Conservation (phyloP, 2,329 filamentous ascomycete species). For the Colletotrichum graminicola region DNA sequence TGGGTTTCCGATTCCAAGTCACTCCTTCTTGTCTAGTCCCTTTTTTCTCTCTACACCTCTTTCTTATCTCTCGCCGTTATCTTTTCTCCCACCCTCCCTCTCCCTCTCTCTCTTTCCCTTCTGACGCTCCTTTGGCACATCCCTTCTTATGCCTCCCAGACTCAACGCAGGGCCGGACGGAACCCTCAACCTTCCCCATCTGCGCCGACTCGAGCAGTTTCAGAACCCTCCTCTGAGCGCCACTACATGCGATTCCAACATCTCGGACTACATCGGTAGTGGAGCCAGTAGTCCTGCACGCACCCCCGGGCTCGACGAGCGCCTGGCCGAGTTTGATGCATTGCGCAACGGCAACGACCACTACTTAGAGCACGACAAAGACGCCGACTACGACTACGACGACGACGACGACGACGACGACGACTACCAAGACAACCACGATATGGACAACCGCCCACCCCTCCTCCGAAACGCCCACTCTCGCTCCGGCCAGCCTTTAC, state of each 20-base stretch:
- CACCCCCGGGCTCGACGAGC: constrained; percentile 35
- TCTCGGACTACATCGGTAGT: constrained; percentile 40
- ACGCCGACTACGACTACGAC: constrained; percentile 53
- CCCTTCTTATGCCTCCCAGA: constrained; percentile 41
- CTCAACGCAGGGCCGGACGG: constrained; percentile 38
- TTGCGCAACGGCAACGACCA: constrained; percentile 42
- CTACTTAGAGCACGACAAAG: constrained; percentile 47
- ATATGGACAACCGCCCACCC: constrained; percentile 59
- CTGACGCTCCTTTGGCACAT: constrained; percentile 26
- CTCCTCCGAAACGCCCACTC: constrained; percentile 61
- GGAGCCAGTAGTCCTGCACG: constrained; percentile 35
- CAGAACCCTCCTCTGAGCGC: constrained; percentile 33
- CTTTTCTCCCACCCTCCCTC: background rate
- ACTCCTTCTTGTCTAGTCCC: constrained; percentile 37
- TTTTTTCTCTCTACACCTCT: background rate
- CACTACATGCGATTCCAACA: constrained; percentile 42
- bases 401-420: constrained; percentile 52
- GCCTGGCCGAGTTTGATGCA: constrained; percentile 41
- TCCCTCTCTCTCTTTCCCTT: background rate
- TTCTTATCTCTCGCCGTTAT: constrained; percentile 16
- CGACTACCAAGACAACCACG: constrained; percentile 54
- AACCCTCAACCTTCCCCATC: constrained; percentile 37
- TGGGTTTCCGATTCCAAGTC: constrained; percentile 31
- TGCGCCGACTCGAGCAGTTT: constrained; percentile 15
- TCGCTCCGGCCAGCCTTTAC: constrained; percentile 58